Percentiles rank a stretch among this genome's conserved stretches.
These are phyloP conservation scores for Nakaseomyces delphensis DNA, from an alignment of 1,139 yeast genomes.

Conservation along the genomic window DNA sequence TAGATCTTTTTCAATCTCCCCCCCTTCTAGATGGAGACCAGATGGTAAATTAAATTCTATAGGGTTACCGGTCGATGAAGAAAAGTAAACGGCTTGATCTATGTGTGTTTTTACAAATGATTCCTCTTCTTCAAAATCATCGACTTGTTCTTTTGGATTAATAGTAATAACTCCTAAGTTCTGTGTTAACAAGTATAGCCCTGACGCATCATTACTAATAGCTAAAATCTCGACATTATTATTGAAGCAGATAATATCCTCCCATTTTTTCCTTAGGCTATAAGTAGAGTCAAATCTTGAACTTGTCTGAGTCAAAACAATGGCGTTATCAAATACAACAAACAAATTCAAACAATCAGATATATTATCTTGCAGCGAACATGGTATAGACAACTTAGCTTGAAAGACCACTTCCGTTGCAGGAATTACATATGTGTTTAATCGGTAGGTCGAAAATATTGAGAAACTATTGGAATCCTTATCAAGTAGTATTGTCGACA, in stretches of 20 bases:
- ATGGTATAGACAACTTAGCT: slow-evolving; percentile 53
- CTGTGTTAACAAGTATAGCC: slow-evolving; percentile 48
- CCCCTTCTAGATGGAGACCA: slow-evolving; percentile 31
- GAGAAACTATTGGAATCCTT: slow-evolving; percentile 46
- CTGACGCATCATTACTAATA: slow-evolving; percentile 46
- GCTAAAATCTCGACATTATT: slow-evolving; percentile 51
- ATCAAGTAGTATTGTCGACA: slow-evolving; percentile 44
- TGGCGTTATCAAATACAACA: slow-evolving; percentile 50
- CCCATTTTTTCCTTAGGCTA: slow-evolving; percentile 55
- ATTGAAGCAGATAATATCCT: slow-evolving; percentile 58
- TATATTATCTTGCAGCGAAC: slow-evolving; percentile 13
- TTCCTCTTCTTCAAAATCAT: slow-evolving; percentile 10
- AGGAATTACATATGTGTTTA: slow-evolving; percentile 36
- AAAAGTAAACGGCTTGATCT: slow-evolving; percentile 67
- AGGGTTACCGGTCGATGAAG: slow-evolving; percentile 35
- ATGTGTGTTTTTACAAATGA: slow-evolving; percentile 56
- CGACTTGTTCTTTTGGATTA: slow-evolving; percentile 33
- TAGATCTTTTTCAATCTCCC: slow-evolving; percentile 43
- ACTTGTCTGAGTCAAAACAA: slow-evolving; percentile 58
- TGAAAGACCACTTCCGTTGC: slow-evolving; percentile 17
- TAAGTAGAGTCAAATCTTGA: slow-evolving; percentile 39
- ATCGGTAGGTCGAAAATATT: slow-evolving; percentile 54
- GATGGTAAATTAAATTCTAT: slow-evolving; percentile 49
- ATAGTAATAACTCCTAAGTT: slow-evolving; percentile 57
- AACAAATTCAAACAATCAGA: slow-evolving; percentile 53